Base-by-base conservation (phyloP, 306 rosid species). In the Boehmeria nivea region DNA sequence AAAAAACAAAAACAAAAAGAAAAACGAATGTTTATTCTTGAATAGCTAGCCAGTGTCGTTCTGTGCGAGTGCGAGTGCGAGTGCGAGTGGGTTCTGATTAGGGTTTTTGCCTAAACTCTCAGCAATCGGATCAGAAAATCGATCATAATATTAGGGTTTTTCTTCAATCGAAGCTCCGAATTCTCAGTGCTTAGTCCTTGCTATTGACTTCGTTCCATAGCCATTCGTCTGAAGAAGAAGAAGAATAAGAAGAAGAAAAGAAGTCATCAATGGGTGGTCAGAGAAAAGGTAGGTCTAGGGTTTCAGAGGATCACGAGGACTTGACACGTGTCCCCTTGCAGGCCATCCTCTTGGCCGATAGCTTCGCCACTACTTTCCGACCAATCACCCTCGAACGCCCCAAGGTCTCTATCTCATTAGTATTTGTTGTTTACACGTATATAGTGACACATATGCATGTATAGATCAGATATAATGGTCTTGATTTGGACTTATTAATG, bases 381-480 rank as follows among this genome's bases (percentile, higher is more conserved):
- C 99, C 99, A 53, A 93, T 88, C 72, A 93, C 99, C 10, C 99
- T 93, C 15, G 94, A 93, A 70, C 95, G 96, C 62, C 96, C 99
- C 60, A 91, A 91, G 68, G 96, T 91, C 60, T 7, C 22, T 44
- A 19, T 20, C 19, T 37, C 36, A 33, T 31, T 10, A 31, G 36
- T 31, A 10, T 31, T 3, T n/a, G 7, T 21, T 4, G 2, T 17
- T 61, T 16, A 45, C 16, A 1, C 20, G 0, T 24, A 22, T 43
- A 20, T 15, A 19, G 16, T 37, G 18, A 15, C 27, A 15, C 27
- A 8, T 57, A 23, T 34, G 42, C 12, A 54, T 43, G 13, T 36
- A 39, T 42, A 34, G n/a, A n/a, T 17, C 16, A 31, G 8, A 4
- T 31, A 31, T 31, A 31, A 31, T 4, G 36, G 5, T 31, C 5